A percentile compares a stretch with the other conserved stretches of the same genome.
phyloP scores from a whole-genome alignment of 2,329 filamentous ascomycete species.

The Aspergillus ruber region DNA sequence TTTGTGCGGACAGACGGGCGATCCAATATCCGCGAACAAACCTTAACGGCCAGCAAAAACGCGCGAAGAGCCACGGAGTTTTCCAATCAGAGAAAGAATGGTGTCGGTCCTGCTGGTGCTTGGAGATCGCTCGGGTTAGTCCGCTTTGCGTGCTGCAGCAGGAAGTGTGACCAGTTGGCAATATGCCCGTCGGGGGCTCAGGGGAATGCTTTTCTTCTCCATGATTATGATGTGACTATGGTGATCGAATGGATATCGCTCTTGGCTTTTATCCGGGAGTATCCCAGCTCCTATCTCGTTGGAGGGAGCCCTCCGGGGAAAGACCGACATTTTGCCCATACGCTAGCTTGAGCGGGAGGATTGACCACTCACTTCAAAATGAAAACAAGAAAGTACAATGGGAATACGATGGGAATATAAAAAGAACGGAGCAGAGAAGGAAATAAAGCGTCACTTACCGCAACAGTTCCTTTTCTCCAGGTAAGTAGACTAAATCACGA shows the following conservation, averaged over 20 bases:
- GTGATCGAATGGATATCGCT: background rate
- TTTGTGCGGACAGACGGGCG: constrained; percentile 3
- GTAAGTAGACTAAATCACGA: no score
- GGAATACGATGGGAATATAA: background rate
- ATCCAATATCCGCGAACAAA: constrained; percentile 3
- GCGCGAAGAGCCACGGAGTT: background rate
- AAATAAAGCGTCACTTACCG: background rate
- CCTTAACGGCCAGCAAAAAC: background rate
- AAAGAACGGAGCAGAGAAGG: background rate
- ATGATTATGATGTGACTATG: background rate
- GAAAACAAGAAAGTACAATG: background rate
- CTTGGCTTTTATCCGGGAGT: background rate
- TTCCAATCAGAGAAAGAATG: background rate
- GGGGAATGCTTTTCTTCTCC: background rate
- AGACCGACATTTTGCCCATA: background rate
- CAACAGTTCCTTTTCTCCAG: no score
- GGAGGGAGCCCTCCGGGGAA: background rate
- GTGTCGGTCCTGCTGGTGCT: background rate
- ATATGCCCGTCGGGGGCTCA: background rate
- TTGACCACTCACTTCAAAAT: background rate
- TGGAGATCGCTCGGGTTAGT: background rate
- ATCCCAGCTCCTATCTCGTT: background rate
- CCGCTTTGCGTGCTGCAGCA: background rate
- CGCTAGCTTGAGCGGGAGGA: background rate
- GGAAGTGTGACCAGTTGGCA: background rate